A percentile compares a stretch with the other conserved stretches of the same genome.
These are phyloP conservation scores for Berkeleyomyces basicola DNA, from an alignment of 2,329 filamentous ascomycete genomes.

Conservation along the genomic window DNA sequence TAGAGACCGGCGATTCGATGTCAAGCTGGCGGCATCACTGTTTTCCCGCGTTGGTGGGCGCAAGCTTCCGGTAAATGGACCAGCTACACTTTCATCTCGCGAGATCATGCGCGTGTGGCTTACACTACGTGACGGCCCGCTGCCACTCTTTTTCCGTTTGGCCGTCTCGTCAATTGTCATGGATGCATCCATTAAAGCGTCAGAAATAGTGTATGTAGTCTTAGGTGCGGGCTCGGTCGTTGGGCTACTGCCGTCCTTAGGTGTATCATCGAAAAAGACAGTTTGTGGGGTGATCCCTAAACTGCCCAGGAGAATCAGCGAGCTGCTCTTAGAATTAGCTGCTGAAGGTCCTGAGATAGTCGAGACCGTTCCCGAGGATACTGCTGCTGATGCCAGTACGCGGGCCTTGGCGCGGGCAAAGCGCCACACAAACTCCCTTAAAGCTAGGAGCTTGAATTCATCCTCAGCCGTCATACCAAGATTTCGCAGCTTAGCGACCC, in stretches of 20 bases:
- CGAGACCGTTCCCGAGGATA: conserved; percentile 18
- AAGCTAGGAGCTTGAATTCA: conserved; percentile 70
- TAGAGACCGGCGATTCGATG: conserved; percentile 9
- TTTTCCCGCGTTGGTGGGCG: neutral
- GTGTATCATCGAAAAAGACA: conserved; percentile 66
- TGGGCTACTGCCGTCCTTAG: conserved; percentile 20
- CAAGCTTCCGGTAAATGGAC: neutral
- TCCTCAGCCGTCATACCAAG: conserved; percentile 71
- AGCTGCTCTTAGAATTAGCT: conserved; percentile 33
- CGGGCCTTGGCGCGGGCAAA: conserved; percentile 56
- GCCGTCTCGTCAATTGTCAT: conserved; percentile 63
- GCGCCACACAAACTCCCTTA: conserved; percentile 85
- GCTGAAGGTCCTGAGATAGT: conserved; percentile 15
- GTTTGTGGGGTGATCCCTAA: conserved; percentile 71
- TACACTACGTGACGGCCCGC: conserved; percentile 19
- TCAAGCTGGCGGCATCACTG: conserved; percentile 11
- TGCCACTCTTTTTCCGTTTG: conserved; percentile 30
- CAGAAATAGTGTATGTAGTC: conserved; percentile 60
- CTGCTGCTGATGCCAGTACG: conserved; percentile 23
- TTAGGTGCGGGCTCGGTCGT: conserved; percentile 22
- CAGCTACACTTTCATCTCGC: conserved; percentile 1
- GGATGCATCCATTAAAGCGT: conserved; percentile 81
- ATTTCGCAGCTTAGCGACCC: conserved; percentile 71
- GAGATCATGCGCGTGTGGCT: conserved; percentile 8
- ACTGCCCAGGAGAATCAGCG: conserved; percentile 57